Evolutionary conservation across 2,329 filamentous ascomycete genomes (phyloP), one percentile per base, ranked within the genome.

Genomic region (Pseudocercospora fijiensis): DNA sequence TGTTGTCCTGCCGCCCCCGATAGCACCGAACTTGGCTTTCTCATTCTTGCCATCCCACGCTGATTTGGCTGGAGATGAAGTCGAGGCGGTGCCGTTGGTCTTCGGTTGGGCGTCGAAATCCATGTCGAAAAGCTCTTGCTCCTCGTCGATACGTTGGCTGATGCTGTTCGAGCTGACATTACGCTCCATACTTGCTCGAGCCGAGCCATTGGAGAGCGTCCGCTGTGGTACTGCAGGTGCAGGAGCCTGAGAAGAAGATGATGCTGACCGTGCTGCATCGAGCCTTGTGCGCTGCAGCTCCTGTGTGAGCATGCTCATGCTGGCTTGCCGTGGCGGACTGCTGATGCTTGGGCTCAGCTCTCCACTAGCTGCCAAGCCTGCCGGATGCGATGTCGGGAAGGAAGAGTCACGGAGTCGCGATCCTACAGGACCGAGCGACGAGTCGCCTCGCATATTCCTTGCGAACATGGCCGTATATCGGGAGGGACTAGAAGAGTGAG

Each of bases 261-360:
- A 65, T 30, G 66, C 66, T 4, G 72, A 70, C 30, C 73, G 60
- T 64, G 76, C 51, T 67, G 75, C 53, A 64, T 78, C 67, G 57
- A 80, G 67, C 62, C 78, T 70, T 57, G 75, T 71, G 51, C 75
- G 47, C 61, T 79, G 66, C 65, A 81, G 66, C 60, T 79, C 85
- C 71, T 86, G 84, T 53, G 84, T 86, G 60, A 88, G 84, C 80
- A 85, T 85, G 58, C 84, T 85, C 80, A 86, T 85, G 13, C 83
- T 83, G 4, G 83, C 78, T 70, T 85, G 84, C 20, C 84, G 80
- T 28, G 82, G 80, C 13, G 85, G 84, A 28, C 83, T 85, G 20
- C 83, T 81, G 45, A 86, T 72, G 63, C 63, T 66, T 81, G 41
- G 83, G 77, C 51, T 81, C 33, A 73, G 59, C 20, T 73, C 71